Percentiles rank a stretch among this genome's conserved stretches.
phyloP scores from a whole-genome alignment of 2,329 filamentous ascomycete genomes.

The Moelleriella libera region DNA sequence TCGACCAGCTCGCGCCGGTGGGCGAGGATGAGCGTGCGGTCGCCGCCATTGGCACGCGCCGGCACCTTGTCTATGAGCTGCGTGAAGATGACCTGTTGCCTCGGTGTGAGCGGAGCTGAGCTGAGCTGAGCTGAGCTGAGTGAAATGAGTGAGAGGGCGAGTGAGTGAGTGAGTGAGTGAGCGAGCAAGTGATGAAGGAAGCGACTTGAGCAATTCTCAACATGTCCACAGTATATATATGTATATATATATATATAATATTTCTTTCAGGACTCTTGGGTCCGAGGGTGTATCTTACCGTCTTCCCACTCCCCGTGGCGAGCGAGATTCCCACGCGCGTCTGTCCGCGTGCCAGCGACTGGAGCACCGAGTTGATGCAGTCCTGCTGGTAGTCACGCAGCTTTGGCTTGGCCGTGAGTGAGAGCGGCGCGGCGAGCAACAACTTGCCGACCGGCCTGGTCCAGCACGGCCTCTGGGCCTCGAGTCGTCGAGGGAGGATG shows the following conservation, averaged over 20 bases:
- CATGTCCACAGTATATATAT: too few species aligned
- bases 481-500: slow-evolving; percentile 9
- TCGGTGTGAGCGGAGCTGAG: too few species aligned
- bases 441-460: too few species aligned
- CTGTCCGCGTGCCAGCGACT: slow-evolving; percentile 54
- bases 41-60: slow-evolving; percentile 32
- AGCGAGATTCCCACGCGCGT: slow-evolving; percentile 73
- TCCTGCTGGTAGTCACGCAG: slow-evolving; percentile 83
- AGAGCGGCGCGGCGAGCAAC: slow-evolving; percentile 7
- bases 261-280: too few species aligned
- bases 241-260: too few species aligned
- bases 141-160: neutral
- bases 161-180: neutral
- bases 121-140: neutral
- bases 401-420: slow-evolving; percentile 26
- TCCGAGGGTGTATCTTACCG: slow-evolving; percentile 32
- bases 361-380: slow-evolving; percentile 70
- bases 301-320: slow-evolving; percentile 82
- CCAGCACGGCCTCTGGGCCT: slow-evolving; percentile 3
- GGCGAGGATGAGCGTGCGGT: slow-evolving; percentile 78
- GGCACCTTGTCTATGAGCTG: slow-evolving; percentile 73
- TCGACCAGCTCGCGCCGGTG: slow-evolving; percentile 90
- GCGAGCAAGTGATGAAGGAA: neutral
- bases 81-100: slow-evolving; percentile 73
- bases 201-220: too few species aligned